Evolutionary conservation across 192 early-diverging fungal genomes (phyloP).

Genomic region (Phlyctochytrium bullatum): DNA sequence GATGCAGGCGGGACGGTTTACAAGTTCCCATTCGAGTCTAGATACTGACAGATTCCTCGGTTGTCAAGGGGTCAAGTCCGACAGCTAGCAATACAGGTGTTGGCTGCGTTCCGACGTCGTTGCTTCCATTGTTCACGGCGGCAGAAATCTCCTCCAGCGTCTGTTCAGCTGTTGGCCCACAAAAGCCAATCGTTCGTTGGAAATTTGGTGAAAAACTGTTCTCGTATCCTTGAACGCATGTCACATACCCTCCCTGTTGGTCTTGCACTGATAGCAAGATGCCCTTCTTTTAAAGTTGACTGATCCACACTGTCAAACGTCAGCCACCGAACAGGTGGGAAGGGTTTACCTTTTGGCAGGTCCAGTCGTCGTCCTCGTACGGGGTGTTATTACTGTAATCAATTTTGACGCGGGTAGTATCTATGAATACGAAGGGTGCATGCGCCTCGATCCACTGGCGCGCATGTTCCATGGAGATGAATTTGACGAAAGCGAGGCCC

Average conservation of each 20-base stretch:
- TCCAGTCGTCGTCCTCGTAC: slow-evolving; percentile 20
- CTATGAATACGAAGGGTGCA: slow-evolving; percentile 3
- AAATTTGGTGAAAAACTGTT: no score
- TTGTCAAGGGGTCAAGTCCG: slow-evolving; percentile 57
- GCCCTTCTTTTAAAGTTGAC: slow-evolving; percentile 16
- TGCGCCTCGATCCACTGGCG: slow-evolving; percentile 16
- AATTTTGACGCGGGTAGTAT: slow-evolving; percentile 4
- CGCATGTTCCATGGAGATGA: slow-evolving; percentile 23
- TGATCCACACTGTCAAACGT: slow-evolving; percentile 13
- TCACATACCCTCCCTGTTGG: slow-evolving; percentile 9
- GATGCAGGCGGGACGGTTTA: background rate
- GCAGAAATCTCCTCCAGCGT: slow-evolving; percentile 5
- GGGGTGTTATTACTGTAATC: slow-evolving; percentile 16
- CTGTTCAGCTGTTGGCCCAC: background rate
- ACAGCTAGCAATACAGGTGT: slow-evolving; percentile 54
- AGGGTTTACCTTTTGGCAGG: slow-evolving; percentile 23
- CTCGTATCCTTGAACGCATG: no score
- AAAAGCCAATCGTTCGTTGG: no score
- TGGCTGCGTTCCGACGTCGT: slow-evolving; percentile 54
- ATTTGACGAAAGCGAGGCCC: slow-evolving; percentile 29
- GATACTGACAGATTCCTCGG: slow-evolving; percentile 51
- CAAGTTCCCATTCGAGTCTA: no score
- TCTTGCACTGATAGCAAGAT: slow-evolving; percentile 20
- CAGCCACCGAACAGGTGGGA: background rate
- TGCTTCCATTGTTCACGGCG: slow-evolving; percentile 56